These are phyloP conservation scores for Pleurotus giganteus DNA, from an alignment of 768 basidiomycete species.

Conservation along the genomic window DNA sequence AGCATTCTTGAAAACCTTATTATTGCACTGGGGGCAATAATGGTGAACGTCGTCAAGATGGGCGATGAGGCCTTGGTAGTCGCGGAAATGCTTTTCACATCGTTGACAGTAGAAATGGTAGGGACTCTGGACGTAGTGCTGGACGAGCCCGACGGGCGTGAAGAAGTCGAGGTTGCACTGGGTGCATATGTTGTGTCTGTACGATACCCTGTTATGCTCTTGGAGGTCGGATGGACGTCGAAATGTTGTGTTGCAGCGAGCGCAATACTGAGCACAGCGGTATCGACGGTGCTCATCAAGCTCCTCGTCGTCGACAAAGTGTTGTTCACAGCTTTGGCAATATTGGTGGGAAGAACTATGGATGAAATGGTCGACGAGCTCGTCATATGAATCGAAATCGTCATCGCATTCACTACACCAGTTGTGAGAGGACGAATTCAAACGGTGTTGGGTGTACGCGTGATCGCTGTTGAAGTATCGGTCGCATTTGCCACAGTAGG, in stretches of 20 bases:
- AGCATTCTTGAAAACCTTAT: slow-evolving; percentile 35
- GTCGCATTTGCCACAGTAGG: neutral
- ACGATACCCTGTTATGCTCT: neutral
- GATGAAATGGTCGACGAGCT: slow-evolving; percentile 30
- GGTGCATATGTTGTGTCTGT: neutral
- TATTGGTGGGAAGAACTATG: slow-evolving; percentile 35
- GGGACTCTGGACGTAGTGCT: slow-evolving; percentile 2
- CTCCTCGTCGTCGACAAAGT: slow-evolving; percentile 20
- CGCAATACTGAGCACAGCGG: slow-evolving; percentile 19
- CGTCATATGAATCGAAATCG: neutral
- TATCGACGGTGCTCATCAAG: slow-evolving; percentile 28
- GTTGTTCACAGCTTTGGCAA: slow-evolving; percentile 36
- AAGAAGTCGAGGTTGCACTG: neutral
- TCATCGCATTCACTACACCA: neutral
- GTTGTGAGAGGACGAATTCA: neutral
- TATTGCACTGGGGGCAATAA: slow-evolving; percentile 41
- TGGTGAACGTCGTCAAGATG: slow-evolving; percentile 42
- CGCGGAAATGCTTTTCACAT: slow-evolving; percentile 39
- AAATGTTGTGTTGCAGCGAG: slow-evolving; percentile 19
- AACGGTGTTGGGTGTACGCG: neutral
- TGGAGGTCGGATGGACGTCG: neutral
- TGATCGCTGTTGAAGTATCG: neutral
- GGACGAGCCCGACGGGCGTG: neutral
- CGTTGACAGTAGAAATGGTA: neutral
- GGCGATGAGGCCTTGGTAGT: slow-evolving; percentile 25